Conservation (phyloP, 805 yeast species). For the Candida khao-thaluensis region DNA sequence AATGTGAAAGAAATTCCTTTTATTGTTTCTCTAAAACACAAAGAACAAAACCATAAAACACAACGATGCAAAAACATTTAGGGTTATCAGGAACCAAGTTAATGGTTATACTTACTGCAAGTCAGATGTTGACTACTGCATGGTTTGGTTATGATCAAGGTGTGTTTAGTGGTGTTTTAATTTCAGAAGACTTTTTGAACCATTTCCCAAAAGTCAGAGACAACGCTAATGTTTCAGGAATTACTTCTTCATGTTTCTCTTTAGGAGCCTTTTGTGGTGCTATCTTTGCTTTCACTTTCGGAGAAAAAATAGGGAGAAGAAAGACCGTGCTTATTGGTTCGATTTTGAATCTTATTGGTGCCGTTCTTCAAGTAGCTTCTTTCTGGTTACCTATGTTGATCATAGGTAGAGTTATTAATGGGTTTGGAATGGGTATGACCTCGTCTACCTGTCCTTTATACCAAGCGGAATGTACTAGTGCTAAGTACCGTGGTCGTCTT, state of each 20-base stretch:
- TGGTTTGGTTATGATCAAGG: slow-evolving; percentile 18
- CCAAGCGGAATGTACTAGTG: slow-evolving; percentile 46
- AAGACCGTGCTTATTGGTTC: slow-evolving; percentile 37
- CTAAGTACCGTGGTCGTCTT: slow-evolving; percentile 46
- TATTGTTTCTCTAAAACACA: neutral
- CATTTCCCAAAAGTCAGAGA: slow-evolving; percentile 13
- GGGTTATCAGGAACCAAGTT: slow-evolving; percentile 14
- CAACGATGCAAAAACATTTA: slow-evolving; percentile 13
- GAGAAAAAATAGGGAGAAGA: slow-evolving; percentile 43
- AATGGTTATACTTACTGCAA: slow-evolving; percentile 12
- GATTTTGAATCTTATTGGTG: slow-evolving; percentile 38
- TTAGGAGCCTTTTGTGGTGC: slow-evolving; percentile 55
- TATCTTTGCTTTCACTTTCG: slow-evolving; percentile 35
- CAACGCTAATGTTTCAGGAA: slow-evolving; percentile 14
- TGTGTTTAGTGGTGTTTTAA: slow-evolving; percentile 16
- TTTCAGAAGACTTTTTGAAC: slow-evolving; percentile 14
- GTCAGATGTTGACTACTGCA: slow-evolving; percentile 14
- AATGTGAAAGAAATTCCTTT: slow-evolving; percentile 3
- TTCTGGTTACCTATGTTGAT: slow-evolving; percentile 61
- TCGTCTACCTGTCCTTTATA: slow-evolving; percentile 46
- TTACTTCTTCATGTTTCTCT: slow-evolving; percentile 26
- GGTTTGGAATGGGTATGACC: slow-evolving; percentile 41
- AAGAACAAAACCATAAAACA: neutral
- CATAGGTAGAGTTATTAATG: slow-evolving; percentile 52
- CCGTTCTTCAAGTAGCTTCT: slow-evolving; percentile 36